Base-by-base conservation (phyloP, 208 protist species). In the Leishmania guyanensis region DNA sequence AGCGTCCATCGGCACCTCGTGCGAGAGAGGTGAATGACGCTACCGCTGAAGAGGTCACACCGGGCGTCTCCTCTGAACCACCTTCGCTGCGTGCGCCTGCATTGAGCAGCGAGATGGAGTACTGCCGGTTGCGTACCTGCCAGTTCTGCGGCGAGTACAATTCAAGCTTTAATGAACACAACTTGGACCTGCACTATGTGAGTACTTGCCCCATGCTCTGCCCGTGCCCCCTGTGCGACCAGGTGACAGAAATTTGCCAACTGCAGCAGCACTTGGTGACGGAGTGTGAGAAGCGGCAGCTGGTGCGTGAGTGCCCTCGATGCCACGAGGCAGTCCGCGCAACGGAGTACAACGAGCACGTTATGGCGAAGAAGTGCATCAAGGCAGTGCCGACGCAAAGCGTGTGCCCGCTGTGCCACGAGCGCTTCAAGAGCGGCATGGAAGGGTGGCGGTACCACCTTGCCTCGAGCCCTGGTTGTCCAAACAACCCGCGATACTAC, bases 191-290 rank as follows among this genome's bases (percentile, higher is more conserved):
- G 70, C 96, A 98, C 88, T 97, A 95, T 72, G 87, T 97, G 56
- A 89, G 91, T 17, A 84, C 84, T 0, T 98, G 96, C 77, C 96
- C 96, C 62, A 98, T 98, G 96, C 90, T 98, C 26, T 97, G 93
- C 79, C 94, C 92, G 17, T 98, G 96, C 78, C 94, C 93, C 46
- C 84, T 98, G 73, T 98, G 96, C 69, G 92, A 96, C 69, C 95
- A 98, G 89, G 93, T 98, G 51, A 97, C 94, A 43, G 94, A 98
- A 83, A 97, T 98, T 73, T 88, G 90, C 75, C 93, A 89, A 36
- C 84, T 98, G 73, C 93, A 97, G 84, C 86, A 96, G 79, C 96
- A 98, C 84, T 84, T 97, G n/a, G 90, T 97, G 36, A 86, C 80
- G 10, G 96, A 98, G 85, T 98, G 96, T 77, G 92, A 95, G 80